Evolutionary conservation across 2,329 filamentous ascomycete species (phyloP).

Genomic region (Zymoseptoria passerinii): DNA sequence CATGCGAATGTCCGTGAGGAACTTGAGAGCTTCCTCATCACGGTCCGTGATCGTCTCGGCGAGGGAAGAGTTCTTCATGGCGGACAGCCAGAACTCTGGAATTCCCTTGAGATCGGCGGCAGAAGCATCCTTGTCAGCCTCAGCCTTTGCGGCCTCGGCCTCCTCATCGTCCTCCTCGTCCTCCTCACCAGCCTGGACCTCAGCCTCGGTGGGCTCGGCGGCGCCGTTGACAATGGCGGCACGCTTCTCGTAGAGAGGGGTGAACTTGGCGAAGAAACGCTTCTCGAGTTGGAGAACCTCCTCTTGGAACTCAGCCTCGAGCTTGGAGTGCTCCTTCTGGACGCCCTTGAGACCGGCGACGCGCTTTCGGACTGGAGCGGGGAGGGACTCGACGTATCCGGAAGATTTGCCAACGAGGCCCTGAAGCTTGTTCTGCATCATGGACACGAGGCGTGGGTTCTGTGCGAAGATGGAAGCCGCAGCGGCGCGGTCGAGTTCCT

Average conservation of each 20-base stretch:
- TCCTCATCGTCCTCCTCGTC: slow-evolving; percentile 62
- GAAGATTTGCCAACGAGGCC: slow-evolving; percentile 90
- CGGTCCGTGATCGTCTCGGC: slow-evolving; percentile 98
- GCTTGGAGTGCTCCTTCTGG: slow-evolving; percentile 96
- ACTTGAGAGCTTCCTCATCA: slow-evolving; percentile 87
- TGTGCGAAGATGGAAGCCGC: slow-evolving; percentile 91
- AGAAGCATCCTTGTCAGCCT: slow-evolving; percentile 49
- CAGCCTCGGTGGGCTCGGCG: slow-evolving; percentile 75
- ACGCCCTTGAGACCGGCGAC: slow-evolving; percentile 95
- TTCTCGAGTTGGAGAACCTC: slow-evolving; percentile 97
- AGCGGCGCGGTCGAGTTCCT: slow-evolving; percentile 79
- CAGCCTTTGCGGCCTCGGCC: slow-evolving; percentile 46
- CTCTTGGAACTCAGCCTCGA: slow-evolving; percentile 97
- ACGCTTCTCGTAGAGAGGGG: slow-evolving; percentile 92
- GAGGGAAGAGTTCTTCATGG: slow-evolving; percentile 99
- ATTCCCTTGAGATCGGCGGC: slow-evolving; percentile 62
- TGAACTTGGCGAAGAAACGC: slow-evolving; percentile 99
- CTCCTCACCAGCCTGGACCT: slow-evolving; percentile 79
- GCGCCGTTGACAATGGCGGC: slow-evolving; percentile 83
- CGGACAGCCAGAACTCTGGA: slow-evolving; percentile 97
- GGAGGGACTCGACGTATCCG: slow-evolving; percentile 95
- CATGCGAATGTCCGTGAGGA: slow-evolving; percentile 90
- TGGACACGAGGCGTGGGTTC: slow-evolving; percentile 87
- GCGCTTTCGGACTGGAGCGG: slow-evolving; percentile 78
- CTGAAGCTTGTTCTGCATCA: slow-evolving; percentile 96